A percentile compares a stretch with the other conserved stretches of the same genome.
Conservation (phyloP, 345 rosid species). For the Acer yangbiense region DNA sequence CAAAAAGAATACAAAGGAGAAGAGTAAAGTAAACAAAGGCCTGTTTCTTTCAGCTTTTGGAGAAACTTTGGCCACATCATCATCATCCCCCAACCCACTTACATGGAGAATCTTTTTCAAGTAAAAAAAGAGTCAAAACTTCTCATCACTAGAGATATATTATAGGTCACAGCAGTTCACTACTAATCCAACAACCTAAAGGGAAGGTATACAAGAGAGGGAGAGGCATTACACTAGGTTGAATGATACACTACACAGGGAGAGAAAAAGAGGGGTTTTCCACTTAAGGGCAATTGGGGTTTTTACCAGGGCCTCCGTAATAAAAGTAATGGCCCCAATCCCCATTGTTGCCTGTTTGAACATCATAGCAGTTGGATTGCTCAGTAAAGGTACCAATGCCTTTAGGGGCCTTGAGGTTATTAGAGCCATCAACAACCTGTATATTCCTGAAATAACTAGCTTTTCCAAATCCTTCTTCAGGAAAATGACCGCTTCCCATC, state of each 20-base stretch:
- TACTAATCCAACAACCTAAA: conserved; percentile 38
- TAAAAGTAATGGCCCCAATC: conserved; percentile 99
- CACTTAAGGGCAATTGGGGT: conserved; percentile 65
- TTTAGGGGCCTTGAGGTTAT: conserved; percentile 92
- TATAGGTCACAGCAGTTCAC: conserved; percentile 19
- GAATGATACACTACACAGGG: conserved; percentile 68
- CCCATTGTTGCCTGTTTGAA: conserved; percentile 80
- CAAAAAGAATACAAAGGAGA: conserved; percentile 41
- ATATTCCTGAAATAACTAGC: conserved; percentile 89
- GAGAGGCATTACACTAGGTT: conserved; percentile 33
- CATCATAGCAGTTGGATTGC: conserved; percentile 92
- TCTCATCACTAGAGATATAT: conserved; percentile 43
- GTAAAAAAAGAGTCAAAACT: conserved; percentile 46
- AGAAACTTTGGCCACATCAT: conserved; percentile 39
- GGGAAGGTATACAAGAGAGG: conserved; percentile 32
- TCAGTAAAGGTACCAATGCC: conserved; percentile 90
- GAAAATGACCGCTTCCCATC: conserved; percentile 94
- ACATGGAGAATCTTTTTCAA: conserved; percentile 32
- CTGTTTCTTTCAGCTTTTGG: conserved; percentile 43
- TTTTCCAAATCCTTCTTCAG: conserved; percentile 95
- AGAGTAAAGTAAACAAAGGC: conserved; percentile 24
- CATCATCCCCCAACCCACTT: conserved; percentile 32
- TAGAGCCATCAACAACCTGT: conserved; percentile 83
- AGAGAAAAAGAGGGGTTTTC: conserved; percentile 8
- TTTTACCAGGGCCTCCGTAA: conserved; percentile 95